Evolutionary conservation across 1,139 yeast genomes (phyloP).

Genomic region (Taphrina betulina): DNA sequence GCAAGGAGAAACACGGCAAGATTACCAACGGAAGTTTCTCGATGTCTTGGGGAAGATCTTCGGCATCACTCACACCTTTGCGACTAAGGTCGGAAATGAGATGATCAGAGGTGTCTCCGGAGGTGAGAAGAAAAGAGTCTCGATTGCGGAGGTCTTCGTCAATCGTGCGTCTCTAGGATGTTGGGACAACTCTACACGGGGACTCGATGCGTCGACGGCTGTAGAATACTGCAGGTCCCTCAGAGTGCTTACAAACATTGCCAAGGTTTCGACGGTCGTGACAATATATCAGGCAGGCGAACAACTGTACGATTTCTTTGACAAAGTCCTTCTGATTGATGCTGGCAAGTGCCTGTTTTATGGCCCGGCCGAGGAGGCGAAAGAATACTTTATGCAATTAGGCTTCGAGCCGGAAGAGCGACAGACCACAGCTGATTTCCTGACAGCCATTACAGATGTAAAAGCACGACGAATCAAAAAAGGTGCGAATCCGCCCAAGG

Average conservation of each 20-base stretch:
- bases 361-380: slow-evolving; percentile 64
- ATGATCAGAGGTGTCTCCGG: slow-evolving; percentile 78
- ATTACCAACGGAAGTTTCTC: slow-evolving; percentile 56
- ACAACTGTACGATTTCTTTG: slow-evolving; percentile 66
- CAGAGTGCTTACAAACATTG: slow-evolving; percentile 60
- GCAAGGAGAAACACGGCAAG: slow-evolving; percentile 67
- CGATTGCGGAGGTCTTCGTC: slow-evolving; percentile 66
- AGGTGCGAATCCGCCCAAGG: slow-evolving; percentile 69
- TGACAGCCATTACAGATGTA: slow-evolving; percentile 76
- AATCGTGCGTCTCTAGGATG: slow-evolving; percentile 64
- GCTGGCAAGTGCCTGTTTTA: slow-evolving; percentile 74
- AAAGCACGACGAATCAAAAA: slow-evolving; percentile 56
- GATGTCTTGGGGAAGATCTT: slow-evolving; percentile 65
- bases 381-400: slow-evolving; percentile 59
- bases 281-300: slow-evolving; percentile 84
- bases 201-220: slow-evolving; percentile 60
- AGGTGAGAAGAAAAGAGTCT: slow-evolving; percentile 81
- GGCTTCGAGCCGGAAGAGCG: slow-evolving; percentile 70
- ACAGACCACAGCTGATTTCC: slow-evolving; percentile 78
- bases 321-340: slow-evolving; percentile 69
- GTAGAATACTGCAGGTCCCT: slow-evolving; percentile 71
- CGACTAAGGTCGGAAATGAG: slow-evolving; percentile 70
- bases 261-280: slow-evolving; percentile 63
- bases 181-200: slow-evolving; percentile 76
- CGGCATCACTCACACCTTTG: slow-evolving; percentile 66